These are phyloP conservation scores for Xerocomus brunneocitrinus DNA, from an alignment of 768 basidiomycete genomes.

Conservation along the genomic window DNA sequence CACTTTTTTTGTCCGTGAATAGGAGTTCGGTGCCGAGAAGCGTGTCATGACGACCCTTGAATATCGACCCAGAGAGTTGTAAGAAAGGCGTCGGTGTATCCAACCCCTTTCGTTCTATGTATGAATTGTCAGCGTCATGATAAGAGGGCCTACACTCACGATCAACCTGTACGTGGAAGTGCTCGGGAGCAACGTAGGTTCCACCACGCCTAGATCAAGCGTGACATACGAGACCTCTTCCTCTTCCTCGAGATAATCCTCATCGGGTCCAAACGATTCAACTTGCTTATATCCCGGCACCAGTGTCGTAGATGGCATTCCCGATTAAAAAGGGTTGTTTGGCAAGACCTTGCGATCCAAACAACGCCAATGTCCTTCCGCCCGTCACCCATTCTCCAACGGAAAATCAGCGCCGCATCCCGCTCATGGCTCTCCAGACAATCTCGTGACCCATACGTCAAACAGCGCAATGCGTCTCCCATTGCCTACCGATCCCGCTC, in stretches of 20 bases:
- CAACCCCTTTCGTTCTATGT: conserved; percentile 48
- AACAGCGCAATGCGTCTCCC: conserved; percentile 43
- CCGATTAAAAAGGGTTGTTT: conserved; percentile 14
- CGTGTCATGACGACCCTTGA: conserved; percentile 63
- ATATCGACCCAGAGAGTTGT: conserved; percentile 70
- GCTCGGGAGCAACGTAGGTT: conserved; percentile 72
- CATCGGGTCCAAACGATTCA: conserved; percentile 60
- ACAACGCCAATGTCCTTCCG: conserved; percentile 37
- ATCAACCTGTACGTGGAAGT: conserved; percentile 69
- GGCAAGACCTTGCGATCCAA: conserved; percentile 24
- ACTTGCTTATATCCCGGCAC: conserved; percentile 65
- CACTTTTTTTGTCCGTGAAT: conserved; percentile 67
- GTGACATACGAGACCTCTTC: conserved; percentile 64
- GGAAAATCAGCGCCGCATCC: conserved; percentile 40
- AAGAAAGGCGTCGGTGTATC: conserved; percentile 75
- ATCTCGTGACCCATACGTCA: conserved; percentile 66
- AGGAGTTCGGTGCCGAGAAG: conserved; percentile 74
- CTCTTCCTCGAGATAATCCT: conserved; percentile 55
- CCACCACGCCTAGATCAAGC: conserved; percentile 65
- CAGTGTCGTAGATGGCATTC: conserved; percentile 28
- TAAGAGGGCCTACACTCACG: conserved; percentile 37
- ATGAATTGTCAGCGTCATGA: not conserved
- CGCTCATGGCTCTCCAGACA: conserved; percentile 68
- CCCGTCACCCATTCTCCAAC: conserved; percentile 25
- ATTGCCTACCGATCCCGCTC: conserved; percentile 73